Evolutionary conservation across 2,329 filamentous ascomycete genomes (phyloP), one percentile per base, ranked within the genome.

Genomic region (Graphiopsis chlorocephala): DNA sequence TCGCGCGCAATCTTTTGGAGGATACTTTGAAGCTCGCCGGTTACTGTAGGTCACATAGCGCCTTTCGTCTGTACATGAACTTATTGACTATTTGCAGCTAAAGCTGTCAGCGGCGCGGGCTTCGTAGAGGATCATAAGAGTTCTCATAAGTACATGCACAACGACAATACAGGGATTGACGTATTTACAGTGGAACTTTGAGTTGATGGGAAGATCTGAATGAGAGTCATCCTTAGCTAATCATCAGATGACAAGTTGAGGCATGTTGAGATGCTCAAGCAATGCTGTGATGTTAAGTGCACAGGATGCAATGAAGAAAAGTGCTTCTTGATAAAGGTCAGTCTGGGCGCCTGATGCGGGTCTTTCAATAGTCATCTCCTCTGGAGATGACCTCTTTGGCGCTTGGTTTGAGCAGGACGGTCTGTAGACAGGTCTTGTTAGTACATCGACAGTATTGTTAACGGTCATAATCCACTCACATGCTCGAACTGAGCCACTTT

Each of bases 401-500:
- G 64, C 72, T 78, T 26, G 75, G 75, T 50, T 77, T 69, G 31
- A 80, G 71, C 61, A 80, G 66, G 63, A 81, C 75, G 14, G 79
- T 81, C 75, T 85, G 86, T 17, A 8, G 6, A 35, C 20, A n/a
- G 12, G 12, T 14, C 20, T 3, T 28, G 59, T 53, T n/a, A 60
- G 38, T 47, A 23, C 25, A 10, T 23, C 3, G 1, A 25, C 6
- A 25, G 10, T 26, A 25, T 59, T 3, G 6, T 1, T 14, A 20
- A 20, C 7, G 14, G 2, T 12, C 1, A 25, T 11, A 6, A 2
- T 26, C n/a, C 5, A 86, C 90, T 85, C 81, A 96, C 93, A 81
- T 97, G 93, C 83, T 97, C 93, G 76, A 88, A 96, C 77, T 97
- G 93, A 68, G 93, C 94, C 28, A 93, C 96, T 78, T 96, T 97